Percentiles rank a stretch among this genome's conserved stretches.
Evolutionary conservation across 139 green algal genomes (phyloP).

Genomic region (Chlorella sp.): DNA sequence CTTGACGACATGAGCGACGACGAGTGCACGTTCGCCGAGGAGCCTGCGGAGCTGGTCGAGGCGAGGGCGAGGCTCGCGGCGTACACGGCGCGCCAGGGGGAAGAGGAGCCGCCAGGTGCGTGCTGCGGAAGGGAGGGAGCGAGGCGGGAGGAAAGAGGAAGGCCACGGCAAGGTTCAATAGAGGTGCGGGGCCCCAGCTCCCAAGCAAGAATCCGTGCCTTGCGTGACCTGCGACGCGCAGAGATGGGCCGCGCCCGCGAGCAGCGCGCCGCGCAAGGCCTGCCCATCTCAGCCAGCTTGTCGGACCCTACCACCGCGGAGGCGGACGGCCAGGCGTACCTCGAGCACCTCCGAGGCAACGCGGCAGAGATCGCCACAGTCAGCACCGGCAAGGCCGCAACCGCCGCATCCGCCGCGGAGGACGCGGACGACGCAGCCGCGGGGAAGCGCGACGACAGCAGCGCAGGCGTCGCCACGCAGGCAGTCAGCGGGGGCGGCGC

Average conservation of each 20-base stretch:
- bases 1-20: constrained; percentile 56
- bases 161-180: neutral
- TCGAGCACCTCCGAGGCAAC: no score
- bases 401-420: no score
- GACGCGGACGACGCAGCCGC: neutral
- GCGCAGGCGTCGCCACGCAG: neutral
- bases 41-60: constrained; percentile 49
- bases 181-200: neutral
- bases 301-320: no score
- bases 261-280: neutral
- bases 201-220: neutral
- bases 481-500: no score
- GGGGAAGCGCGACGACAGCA: neutral
- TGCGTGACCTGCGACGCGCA: no score
- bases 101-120: constrained; percentile 45
- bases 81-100: constrained; percentile 29
- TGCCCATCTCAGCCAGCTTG: neutral
- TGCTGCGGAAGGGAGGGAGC: neutral
- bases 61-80: constrained; percentile 40
- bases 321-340: no score
- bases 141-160: neutral
- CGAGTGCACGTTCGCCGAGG: constrained; percentile 31
- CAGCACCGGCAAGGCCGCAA: no score
- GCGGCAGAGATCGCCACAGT: no score
- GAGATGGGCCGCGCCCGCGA: no score